Evolutionary conservation across 2,329 filamentous ascomycete species (phyloP).

Genomic region (Harringtonia lauricola): DNA sequence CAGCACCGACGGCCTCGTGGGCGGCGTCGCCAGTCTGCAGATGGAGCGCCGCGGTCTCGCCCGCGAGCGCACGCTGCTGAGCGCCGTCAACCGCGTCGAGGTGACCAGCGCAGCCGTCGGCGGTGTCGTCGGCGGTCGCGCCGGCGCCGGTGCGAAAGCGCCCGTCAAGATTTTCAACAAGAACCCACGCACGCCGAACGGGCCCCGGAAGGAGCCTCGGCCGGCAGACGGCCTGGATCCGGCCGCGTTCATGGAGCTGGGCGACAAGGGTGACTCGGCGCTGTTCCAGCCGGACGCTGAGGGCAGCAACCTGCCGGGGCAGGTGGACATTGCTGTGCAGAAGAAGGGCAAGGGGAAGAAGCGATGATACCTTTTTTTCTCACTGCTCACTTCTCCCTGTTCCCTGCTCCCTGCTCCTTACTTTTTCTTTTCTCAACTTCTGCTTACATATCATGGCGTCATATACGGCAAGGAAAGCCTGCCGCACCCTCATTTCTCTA

Average conservation of each 20-base stretch:
- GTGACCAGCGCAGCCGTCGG: constrained; percentile 34
- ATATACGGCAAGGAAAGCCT: too few species aligned
- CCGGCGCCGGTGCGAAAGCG: neutral
- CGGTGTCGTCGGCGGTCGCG: constrained; percentile 30
- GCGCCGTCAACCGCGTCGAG: constrained; percentile 65
- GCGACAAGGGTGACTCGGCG: constrained; percentile 73
- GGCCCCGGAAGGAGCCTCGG: constrained; percentile 43
- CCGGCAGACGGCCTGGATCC: constrained; percentile 59
- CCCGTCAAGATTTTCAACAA: constrained; percentile 67
- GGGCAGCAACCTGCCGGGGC: constrained; percentile 28
- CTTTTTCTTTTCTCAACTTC: neutral
- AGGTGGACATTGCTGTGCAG: constrained; percentile 23
- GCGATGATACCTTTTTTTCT: too few species aligned
- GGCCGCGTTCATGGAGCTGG: constrained; percentile 72
- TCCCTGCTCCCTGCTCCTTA: neutral
- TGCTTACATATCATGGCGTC: too few species aligned
- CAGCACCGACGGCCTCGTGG: constrained; percentile 85
- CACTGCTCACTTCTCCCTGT: too few species aligned
- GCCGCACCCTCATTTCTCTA: too few species aligned
- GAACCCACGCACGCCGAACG: constrained; percentile 36
- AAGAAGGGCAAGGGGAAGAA: constrained; percentile 15
- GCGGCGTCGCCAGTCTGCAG: constrained; percentile 71
- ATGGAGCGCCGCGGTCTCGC: constrained; percentile 70
- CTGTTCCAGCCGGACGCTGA: constrained; percentile 59
- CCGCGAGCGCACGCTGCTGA: constrained; percentile 77